Conservation (phyloP, 257 asterid genomes). For the Cynanchum wilfordii region DNA sequence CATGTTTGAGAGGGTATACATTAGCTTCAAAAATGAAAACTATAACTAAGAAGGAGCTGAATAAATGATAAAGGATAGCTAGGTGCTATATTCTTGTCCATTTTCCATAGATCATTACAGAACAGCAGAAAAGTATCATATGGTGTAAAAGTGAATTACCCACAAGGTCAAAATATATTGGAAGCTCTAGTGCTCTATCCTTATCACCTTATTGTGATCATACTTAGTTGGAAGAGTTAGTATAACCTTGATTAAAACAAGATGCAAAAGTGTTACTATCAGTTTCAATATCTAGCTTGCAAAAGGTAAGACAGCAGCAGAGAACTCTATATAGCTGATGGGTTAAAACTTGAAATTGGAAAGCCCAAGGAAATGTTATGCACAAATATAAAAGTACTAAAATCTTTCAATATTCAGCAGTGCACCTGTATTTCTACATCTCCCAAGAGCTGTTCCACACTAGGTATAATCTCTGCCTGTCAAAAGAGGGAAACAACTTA, state of each 20-base stretch:
- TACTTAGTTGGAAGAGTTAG: not conserved
- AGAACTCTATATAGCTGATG: not conserved
- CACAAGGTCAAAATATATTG: not conserved
- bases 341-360: not conserved
- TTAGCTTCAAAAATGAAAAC: not conserved
- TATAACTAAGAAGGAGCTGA: not conserved
- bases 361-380: not conserved
- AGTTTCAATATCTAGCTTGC: not conserved
- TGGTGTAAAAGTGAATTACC: not conserved
- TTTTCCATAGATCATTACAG: not conserved
- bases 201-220: not conserved
- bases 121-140: not conserved
- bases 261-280: not conserved
- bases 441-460: slow-evolving; percentile 71
- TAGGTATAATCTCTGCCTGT: slow-evolving; percentile 91
- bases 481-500: slow-evolving; percentile 22
- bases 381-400: not conserved
- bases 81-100: not conserved
- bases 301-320: not conserved
- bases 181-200: not conserved
- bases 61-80: not conserved
- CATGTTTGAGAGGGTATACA: not conserved
- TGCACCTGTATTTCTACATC: slow-evolving; percentile 76
- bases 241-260: slow-evolving; percentile 2
- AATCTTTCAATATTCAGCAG: slow-evolving; percentile 3